Percentiles rank a stretch among this genome's conserved stretches.
phyloP scores from a whole-genome alignment of 1,139 yeast genomes.

The Eremothecium coryli region DNA sequence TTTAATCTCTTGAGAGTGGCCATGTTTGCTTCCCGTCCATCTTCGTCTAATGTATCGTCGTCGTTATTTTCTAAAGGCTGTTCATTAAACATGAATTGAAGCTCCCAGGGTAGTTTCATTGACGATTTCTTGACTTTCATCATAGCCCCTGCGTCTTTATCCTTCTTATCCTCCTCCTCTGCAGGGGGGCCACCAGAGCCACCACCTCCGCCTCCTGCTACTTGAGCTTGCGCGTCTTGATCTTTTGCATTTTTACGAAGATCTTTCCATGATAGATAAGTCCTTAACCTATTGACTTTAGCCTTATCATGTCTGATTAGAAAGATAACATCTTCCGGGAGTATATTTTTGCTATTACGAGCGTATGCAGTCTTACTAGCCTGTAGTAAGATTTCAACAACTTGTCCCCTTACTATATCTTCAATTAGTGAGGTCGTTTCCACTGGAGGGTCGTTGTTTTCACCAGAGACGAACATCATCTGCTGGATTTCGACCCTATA shows the following conservation, averaged over 20 bases:
- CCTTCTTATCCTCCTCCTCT: slow-evolving; percentile 31
- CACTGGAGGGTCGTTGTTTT: slow-evolving; percentile 85
- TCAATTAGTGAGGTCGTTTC: slow-evolving; percentile 88
- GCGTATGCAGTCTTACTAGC: slow-evolving; percentile 68
- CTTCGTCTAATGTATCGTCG: slow-evolving; percentile 62
- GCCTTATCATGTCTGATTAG: slow-evolving; percentile 90
- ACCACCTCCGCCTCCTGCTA: slow-evolving; percentile 45
- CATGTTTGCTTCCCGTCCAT: slow-evolving; percentile 80
- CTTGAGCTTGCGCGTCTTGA: slow-evolving; percentile 73
- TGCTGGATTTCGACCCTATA: slow-evolving; percentile 84
- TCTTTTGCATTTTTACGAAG: slow-evolving; percentile 95
- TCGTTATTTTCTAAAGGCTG: slow-evolving; percentile 81
- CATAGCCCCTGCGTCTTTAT: slow-evolving; percentile 44
- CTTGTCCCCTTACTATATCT: slow-evolving; percentile 92
- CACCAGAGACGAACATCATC: slow-evolving; percentile 99
- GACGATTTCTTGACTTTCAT: slow-evolving; percentile 67
- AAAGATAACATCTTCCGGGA: slow-evolving; percentile 90
- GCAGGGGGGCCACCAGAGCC: slow-evolving; percentile 32
- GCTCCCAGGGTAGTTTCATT: slow-evolving; percentile 89
- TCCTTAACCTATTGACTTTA: slow-evolving; percentile 80
- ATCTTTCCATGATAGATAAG: slow-evolving; percentile 94
- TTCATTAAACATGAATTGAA: slow-evolving; percentile 86
- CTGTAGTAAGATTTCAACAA: slow-evolving; percentile 75
- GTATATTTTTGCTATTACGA: slow-evolving; percentile 76
- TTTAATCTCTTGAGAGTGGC: slow-evolving; percentile 82